A percentile compares a stretch with the other conserved stretches of the same genome.
Conservation (phyloP, 345 rosid species). For the Punica granatum region DNA sequence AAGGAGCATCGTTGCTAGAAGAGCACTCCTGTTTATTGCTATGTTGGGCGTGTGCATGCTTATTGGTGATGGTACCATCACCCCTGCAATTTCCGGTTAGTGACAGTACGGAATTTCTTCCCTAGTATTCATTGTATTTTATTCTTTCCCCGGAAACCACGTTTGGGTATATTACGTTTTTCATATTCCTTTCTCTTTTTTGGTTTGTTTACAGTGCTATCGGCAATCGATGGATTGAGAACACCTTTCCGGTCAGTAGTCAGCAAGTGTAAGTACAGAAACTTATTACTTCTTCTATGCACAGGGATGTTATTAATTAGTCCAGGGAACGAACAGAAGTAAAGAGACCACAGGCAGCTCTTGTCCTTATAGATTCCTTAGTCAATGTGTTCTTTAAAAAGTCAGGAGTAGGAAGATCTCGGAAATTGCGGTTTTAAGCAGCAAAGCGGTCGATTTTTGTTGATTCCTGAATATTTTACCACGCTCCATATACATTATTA, state of each 20-base stretch:
- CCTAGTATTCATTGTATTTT: not conserved
- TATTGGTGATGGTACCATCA: slow-evolving; percentile 85
- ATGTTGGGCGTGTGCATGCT: slow-evolving; percentile 88
- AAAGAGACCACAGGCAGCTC: too few species aligned
- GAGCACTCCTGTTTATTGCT: slow-evolving; percentile 58
- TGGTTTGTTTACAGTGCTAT: slow-evolving; percentile 42
- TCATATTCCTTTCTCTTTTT: slow-evolving; percentile 6
- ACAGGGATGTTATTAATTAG: not conserved
- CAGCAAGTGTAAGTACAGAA: slow-evolving; percentile 37
- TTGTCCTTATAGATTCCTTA: not conserved
- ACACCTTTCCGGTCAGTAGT: slow-evolving; percentile 55
- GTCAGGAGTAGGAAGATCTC: not conserved
- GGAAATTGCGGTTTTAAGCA: not conserved
- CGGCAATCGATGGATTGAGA: slow-evolving; percentile 62
- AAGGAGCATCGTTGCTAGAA: slow-evolving; percentile 42
- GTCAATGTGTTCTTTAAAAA: not conserved
- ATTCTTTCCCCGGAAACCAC: not conserved
- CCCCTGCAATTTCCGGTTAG: slow-evolving; percentile 84
- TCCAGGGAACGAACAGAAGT: not conserved
- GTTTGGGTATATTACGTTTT: not conserved
- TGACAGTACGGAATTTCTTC: not conserved
- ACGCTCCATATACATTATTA: not conserved
- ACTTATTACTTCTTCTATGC: not conserved
- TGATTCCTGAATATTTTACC: not conserved
- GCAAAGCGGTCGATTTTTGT: too few species aligned